Evolutionary conservation across 2,329 filamentous ascomycete genomes (phyloP), one percentile per base, ranked within the genome.

Genomic region (Helotiales sp.): DNA sequence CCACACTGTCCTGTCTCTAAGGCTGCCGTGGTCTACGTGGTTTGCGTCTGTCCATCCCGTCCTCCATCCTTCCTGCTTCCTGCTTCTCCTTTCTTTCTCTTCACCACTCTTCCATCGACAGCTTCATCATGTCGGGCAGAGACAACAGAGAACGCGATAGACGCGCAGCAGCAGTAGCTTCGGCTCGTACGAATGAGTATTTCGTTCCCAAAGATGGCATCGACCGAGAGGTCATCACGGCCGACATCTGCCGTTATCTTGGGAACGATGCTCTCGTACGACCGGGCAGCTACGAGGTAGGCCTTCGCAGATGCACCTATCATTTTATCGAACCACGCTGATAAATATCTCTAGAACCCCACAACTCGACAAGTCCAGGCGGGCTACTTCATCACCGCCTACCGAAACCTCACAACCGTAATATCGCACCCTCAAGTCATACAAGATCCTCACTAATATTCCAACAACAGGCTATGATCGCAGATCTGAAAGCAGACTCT

Each of bases 191-290:
- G 78, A 92, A 92, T 80, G 90, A 93, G 81, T 93, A 93, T 78
- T 93, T 93, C 79, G 88, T 93, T 64, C 89, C 90, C 54, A 88
- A 90, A 75, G 90, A 93, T 79, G 91, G 91, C 77, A 94, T 94
- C 79, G 91, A 92, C 78, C 89, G 91, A 75, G 91, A 94, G 80
- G 91, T 94, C 75, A 93, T 94, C 80, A 92, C 92, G 70, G 89
- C 91, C 77, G 91, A 94, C 78, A 93, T 94, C 72, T 93, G 91
- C 82, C 90, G 91, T 77, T 94, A 93, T 78, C 85, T 94, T 73
- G 91, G 91, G 76, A 93, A 93, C 79, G 91, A 94, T 83, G 91
- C 91, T 73, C 85, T 92, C 75, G 91, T 93, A 77, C 89, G 89
- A 76, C 91, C 91, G 67, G 90, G 89, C 75, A 87, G 86, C 74